phyloP scores from a whole-genome alignment of 129 eudicot species.

The Tagetes erecta region DNA sequence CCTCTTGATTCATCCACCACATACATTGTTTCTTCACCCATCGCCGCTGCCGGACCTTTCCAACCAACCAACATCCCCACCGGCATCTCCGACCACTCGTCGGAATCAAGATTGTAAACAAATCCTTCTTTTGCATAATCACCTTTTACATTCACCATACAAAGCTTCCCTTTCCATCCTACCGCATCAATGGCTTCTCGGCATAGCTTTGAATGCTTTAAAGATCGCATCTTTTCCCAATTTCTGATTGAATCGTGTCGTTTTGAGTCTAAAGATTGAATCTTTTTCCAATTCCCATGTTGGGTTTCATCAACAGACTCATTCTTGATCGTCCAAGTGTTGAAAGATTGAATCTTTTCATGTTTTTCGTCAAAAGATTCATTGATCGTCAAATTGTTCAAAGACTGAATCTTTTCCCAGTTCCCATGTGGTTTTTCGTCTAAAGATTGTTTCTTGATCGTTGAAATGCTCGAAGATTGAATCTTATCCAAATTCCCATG shows the following conservation, averaged over 20 bases:
- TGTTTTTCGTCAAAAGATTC: neutral
- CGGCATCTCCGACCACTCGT: constrained; percentile 69
- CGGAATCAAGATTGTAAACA: constrained; percentile 46
- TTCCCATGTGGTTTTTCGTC: neutral
- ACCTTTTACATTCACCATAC: constrained; percentile 83
- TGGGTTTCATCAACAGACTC: neutral
- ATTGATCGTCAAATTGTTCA: neutral
- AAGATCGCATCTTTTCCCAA: constrained; percentile 47
- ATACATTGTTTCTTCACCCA: constrained; percentile 58
- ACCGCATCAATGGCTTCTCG: constrained; percentile 78
- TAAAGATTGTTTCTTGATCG: neutral
- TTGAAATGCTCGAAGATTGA: neutral
- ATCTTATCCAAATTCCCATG: neutral
- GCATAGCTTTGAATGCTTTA: constrained; percentile 53
- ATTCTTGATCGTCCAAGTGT: neutral
- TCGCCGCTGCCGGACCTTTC: constrained; percentile 82
- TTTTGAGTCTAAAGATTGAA: neutral
- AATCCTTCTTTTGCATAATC: constrained; percentile 66
- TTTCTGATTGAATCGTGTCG: neutral
- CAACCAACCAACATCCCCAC: constrained; percentile 82
- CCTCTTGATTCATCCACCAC: constrained; percentile 70
- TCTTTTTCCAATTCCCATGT: neutral
- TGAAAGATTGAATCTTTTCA: neutral
- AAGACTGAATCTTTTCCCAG: neutral
- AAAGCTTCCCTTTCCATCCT: constrained; percentile 58